Conservation (phyloP, 2,329 filamentous ascomycete genomes). For the Setomelanomma holmii region DNA sequence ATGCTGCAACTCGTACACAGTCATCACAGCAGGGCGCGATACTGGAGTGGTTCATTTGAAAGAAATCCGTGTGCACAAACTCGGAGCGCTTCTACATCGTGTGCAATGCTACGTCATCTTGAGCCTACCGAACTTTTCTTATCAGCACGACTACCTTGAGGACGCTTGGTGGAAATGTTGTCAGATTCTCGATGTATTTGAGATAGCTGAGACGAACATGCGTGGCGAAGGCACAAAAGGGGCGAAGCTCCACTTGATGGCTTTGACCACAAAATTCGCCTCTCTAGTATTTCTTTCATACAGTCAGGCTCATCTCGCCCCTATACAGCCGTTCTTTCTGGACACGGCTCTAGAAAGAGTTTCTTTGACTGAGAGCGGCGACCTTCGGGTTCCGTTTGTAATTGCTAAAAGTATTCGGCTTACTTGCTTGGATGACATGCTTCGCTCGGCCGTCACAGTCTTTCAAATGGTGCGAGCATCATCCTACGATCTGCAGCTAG, state of each 20-base stretch:
- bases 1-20: no score
- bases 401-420: neutral
- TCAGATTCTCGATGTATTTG: neutral
- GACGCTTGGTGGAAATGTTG: no score
- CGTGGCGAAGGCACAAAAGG: neutral
- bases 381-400: neutral
- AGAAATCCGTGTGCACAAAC: no score
- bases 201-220: no score
- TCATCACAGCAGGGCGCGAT: no score
- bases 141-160: no score
- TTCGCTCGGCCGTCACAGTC: neutral
- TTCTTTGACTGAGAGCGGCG: neutral
- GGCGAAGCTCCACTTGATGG: neutral
- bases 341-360: conserved; percentile 2
- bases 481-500: neutral
- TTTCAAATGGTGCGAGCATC: neutral
- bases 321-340: conserved; percentile 6
- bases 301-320: conserved; percentile 7
- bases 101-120: no score
- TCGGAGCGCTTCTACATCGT: no score
- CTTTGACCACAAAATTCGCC: conserved; percentile 4
- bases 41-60: no score
- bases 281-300: conserved; percentile 9
- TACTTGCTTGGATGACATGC: conserved; percentile 8
- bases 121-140: no score